Base-by-base conservation (phyloP, 345 rosid genomes). In the Brassica carinata region DNA sequence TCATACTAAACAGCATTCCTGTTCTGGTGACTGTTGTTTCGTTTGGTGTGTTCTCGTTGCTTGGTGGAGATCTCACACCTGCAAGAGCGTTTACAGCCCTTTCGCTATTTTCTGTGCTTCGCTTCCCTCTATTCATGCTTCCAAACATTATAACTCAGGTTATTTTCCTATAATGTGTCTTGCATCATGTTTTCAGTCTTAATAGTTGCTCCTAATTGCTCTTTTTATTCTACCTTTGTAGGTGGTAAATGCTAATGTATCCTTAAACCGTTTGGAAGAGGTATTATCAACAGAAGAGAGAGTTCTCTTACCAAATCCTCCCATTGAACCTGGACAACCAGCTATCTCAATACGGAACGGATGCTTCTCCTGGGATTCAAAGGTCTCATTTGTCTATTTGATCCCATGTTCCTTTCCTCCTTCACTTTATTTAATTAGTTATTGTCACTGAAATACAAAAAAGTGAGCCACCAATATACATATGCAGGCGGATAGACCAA, bases 51-150 rank as follows among this genome's bases (percentile, higher is more conserved):
- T 96, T 90, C 88, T 90, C 99, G 68, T 82, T 96, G 85, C 98
- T 96, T 79, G 99, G 99, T 67, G 99, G 99, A 78, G 86, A 96
- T 85, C 86, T 96, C 82, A 96, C 99, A 83, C 99, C 99, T 81
- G 91, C 99, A 34, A 87, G 92, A 86, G 99, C 99, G 78, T 96
- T 96, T 84, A 96, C 99, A 30, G 84, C 99, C 61, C 91, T 96
- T 61, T 93, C 99, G 62, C 87, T 96, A 68, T 96, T 96, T 80
- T 84, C 99, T 17, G 99, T 96, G 77, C 98, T 96, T 79, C 98
- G 99, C 61, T 96, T 93, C 76, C 99, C 98, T 66, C 88, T 96
- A 71, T 90, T 90, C 87, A 86, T 93, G 97, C 99, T 96, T 71
- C 99, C 99, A 15, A 96, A 89, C 82, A 84, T 90, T 69, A 92